Conservation (phyloP, 164 flowering plant genomes). For the Buxus sempervirens region DNA sequence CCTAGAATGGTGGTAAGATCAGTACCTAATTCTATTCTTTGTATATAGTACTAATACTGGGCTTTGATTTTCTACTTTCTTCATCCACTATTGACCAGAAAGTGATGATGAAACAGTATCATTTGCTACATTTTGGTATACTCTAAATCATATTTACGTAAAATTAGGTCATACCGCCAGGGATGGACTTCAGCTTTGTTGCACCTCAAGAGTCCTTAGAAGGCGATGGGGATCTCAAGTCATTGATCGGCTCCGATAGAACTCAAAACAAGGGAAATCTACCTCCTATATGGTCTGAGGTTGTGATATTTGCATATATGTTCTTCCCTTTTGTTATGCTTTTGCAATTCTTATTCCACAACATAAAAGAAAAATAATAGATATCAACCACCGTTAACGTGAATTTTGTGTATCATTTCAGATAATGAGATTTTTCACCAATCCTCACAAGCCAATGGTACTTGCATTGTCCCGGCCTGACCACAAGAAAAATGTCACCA, state of each 20-base stretch:
- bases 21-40: slow-evolving; percentile 59
- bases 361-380: too few relatives aligned
- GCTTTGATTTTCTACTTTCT: slow-evolving; percentile 51
- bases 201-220: slow-evolving; percentile 48
- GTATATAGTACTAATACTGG: slow-evolving; percentile 74
- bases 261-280: slow-evolving; percentile 42
- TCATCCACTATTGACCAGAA: too few relatives aligned
- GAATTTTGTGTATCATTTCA: slow-evolving; percentile 22
- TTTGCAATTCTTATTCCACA: too few relatives aligned
- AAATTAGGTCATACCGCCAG: slow-evolving; percentile 78
- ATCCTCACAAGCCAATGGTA: slow-evolving; percentile 96
- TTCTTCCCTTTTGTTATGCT: neutral
- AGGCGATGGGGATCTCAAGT: slow-evolving; percentile 54
- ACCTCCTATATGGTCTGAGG: slow-evolving; percentile 97
- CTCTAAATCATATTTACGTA: neutral
- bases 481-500: slow-evolving; percentile 92
- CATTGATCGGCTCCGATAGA: slow-evolving; percentile 51
- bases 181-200: slow-evolving; percentile 82
- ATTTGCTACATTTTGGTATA: too few relatives aligned
- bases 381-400: neutral
- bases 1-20: slow-evolving; percentile 94
- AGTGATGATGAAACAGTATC: too few relatives aligned
- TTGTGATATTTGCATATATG: slow-evolving; percentile 20
- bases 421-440: slow-evolving; percentile 97
- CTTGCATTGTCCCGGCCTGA: slow-evolving; percentile 99